Base-by-base conservation (phyloP, 1,139 yeast species). In the Kodamaea derodonti region DNA sequence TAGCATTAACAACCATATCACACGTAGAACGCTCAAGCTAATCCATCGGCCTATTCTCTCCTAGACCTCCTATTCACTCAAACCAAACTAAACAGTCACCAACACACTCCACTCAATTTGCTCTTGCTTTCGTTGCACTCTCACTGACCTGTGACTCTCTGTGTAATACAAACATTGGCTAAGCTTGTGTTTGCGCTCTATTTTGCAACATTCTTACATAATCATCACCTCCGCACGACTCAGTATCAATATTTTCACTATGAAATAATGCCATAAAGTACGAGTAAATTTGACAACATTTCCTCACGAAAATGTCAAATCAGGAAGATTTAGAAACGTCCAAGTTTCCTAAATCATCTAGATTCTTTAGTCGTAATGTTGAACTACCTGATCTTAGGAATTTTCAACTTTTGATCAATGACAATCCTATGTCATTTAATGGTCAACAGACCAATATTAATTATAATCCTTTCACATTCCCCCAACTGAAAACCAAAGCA, bases 401-500 rank as follows among this genome's bases (percentile, higher is more conserved):
- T 3, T 55, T 43, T 36, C 56, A 49, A 36, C 45, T 54, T 14
- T 38, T 40, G 8, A 46, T 41, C 24, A 48, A 53, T 22, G 45
- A 48, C 20, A 48, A 48, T 32, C 51, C 45, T 22, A 45, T 49
- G 10, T 42, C 49, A n/a, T 51, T 58, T 34, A 60, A 58, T 39
- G 58, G 62, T 27, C 64, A 57, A 40, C 33, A 41, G 15, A 38
- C 62, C 28, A 60, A 56, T 34, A 62, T 67, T 39, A 68, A 58
- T 33, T 68, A 65, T 42, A 62, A 60, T 42, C 77, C 78, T 4
- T 68, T 56, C 46, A 54, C 59, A 31, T 59, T 58, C 36, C 68
- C 74, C 4, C 77, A 69, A 40, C 70, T 55, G 43, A 63, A 62
- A 41, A 57, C 68, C 15, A 65, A 66, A 37, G 56, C 68, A 15